Evolutionary conservation across 2,329 filamentous ascomycete genomes (phyloP), one percentile per base, ranked within the genome.

Genomic region (Pleoardoris graminearum): DNA sequence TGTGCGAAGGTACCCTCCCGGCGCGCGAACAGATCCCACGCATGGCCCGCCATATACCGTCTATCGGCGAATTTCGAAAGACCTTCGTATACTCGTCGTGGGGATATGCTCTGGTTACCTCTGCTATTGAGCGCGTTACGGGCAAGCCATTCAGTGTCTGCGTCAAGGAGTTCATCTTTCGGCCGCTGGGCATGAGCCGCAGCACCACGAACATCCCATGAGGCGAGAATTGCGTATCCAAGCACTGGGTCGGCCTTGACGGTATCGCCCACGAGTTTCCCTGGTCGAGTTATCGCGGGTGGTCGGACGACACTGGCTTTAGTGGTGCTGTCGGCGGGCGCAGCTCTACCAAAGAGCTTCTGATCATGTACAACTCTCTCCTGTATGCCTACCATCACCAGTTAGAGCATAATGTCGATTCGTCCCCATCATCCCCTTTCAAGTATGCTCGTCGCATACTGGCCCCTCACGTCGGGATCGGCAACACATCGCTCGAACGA

Each of bases 11-110:
- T 16, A 17, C 14, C 3, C 23, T 62, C 7, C 43, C 7, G 14
- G 14, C 14, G 33, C 44, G 7, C 44, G 43, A 4, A 43, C 30
- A 10, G 44, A 29, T 14, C 7, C 54, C 8, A n/a, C 23, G 11
- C 8, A 44, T n/a, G 51, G 44, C 12, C 53, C 39, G 23, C 51
- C 50, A 42, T 56, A 41, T 30, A 29, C 19, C 50, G 47, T 10
- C 33, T 4, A 16, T 36, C 3, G 33, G 14, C 14, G 14, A n/a
- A 14, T 38, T 38, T 14, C 17, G 36, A 7, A 23, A 22, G 21
- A 38, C 11, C 11, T 62, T 59, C 30, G 42, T 60, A 4, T 59
- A 62, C 42, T 60, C 58, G 10, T 41, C 48, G 33, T 62, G 58
- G 60, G 54, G 55, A 37, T 62, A 57, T 37, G n/a, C 19, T 4